These are phyloP conservation scores for Pilatotrama ljubarskyi DNA, from an alignment of 768 basidiomycete genomes.

Conservation along the genomic window DNA sequence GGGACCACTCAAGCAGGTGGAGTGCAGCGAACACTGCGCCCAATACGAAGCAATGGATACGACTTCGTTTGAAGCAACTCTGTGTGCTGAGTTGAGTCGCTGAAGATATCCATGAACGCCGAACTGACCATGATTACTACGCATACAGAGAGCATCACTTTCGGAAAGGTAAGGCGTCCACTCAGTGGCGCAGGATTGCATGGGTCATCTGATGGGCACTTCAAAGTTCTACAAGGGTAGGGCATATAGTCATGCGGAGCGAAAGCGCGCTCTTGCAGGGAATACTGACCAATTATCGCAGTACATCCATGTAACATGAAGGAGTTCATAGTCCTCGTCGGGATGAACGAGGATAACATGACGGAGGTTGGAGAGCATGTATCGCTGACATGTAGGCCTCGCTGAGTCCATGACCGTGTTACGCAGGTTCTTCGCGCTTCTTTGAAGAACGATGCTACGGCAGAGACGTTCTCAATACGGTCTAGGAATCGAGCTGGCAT, in stretches of 20 bases:
- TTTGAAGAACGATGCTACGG: conserved; percentile 63
- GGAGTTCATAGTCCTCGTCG: conserved; percentile 74
- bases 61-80: conserved; percentile 59
- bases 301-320: conserved; percentile 87
- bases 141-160: conserved; percentile 63
- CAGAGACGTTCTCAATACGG: conserved; percentile 64
- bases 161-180: conserved; percentile 65
- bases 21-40: conserved; percentile 63
- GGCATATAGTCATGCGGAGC: neutral
- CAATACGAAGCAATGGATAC: conserved; percentile 67
- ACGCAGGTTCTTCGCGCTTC: conserved; percentile 49
- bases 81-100: conserved; percentile 64
- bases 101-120: no score
- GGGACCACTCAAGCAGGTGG: conserved; percentile 72
- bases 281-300: conserved; percentile 29
- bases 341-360: conserved; percentile 64
- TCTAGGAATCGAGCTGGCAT: conserved; percentile 58
- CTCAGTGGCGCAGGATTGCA: no score
- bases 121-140: neutral
- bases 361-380: conserved; percentile 42
- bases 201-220: neutral
- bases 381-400: no score
- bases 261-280: neutral
- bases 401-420: no score
- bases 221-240: conserved; percentile 37